Evolutionary conservation across 495 filamentous ascomycete species (phyloP).

Genomic region (Penicillium alfredii): DNA sequence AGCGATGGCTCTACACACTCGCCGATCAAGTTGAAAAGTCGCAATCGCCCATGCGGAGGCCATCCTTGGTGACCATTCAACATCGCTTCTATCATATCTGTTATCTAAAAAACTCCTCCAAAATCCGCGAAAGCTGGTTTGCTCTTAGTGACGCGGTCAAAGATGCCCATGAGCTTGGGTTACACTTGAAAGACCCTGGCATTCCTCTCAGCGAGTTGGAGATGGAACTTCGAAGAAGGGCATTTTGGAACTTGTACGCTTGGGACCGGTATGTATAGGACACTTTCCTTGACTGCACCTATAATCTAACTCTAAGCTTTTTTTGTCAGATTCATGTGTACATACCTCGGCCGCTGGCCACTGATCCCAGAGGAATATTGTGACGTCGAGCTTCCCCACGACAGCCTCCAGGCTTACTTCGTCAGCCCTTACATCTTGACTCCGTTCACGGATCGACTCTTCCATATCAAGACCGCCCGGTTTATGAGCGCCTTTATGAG

Average conservation of each 20-base stretch:
- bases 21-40: constrained; percentile 13
- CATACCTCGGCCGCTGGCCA: constrained; percentile 16
- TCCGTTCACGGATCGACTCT: constrained; percentile 14
- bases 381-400: constrained; percentile 13
- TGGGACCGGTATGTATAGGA: constrained; percentile 13
- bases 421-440: constrained; percentile 11
- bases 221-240: constrained; percentile 14
- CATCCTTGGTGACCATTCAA: constrained; percentile 11
- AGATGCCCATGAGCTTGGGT: constrained; percentile 15
- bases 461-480: constrained; percentile 13
- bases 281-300: not conserved
- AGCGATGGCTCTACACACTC: constrained; percentile 10
- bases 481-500: constrained; percentile 17
- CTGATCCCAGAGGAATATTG: constrained; percentile 19
- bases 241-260: constrained; percentile 18
- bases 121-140: constrained; percentile 13
- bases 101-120: constrained; percentile 12
- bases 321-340: constrained; percentile 12
- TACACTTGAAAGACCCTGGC: constrained; percentile 13
- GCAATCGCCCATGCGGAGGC: constrained; percentile 1
- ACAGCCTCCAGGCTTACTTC: constrained; percentile 5
- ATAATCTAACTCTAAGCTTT: not conserved
- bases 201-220: constrained; percentile 10
- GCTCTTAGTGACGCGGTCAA: constrained; percentile 11
- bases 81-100: constrained; percentile 12